Conservation (phyloP, 2,329 filamentous ascomycete genomes). For the Penicillium sp. region DNA sequence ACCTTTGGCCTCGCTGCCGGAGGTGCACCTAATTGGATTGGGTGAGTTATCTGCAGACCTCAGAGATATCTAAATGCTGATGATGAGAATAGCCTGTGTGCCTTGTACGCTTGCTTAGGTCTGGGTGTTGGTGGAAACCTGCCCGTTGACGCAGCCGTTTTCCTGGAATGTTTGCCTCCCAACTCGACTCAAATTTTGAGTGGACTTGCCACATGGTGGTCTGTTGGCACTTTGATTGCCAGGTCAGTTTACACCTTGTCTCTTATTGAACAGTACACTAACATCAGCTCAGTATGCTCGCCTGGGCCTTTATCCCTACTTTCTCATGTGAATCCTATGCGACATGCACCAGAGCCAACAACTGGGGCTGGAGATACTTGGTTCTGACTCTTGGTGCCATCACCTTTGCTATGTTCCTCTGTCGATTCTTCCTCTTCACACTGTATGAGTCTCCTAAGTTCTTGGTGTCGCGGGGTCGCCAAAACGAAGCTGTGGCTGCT, state of each 20-base stretch:
- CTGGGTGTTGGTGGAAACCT: slow-evolving; percentile 75
- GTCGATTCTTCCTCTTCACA: slow-evolving; percentile 74
- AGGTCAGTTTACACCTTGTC: slow-evolving; percentile 26
- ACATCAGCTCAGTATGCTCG: slow-evolving; percentile 48
- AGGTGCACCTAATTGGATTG: slow-evolving; percentile 67
- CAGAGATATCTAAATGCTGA: neutral
- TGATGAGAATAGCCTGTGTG: slow-evolving; percentile 50
- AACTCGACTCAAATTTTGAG: slow-evolving; percentile 74
- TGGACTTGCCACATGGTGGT: slow-evolving; percentile 84
- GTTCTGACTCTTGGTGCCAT: slow-evolving; percentile 67
- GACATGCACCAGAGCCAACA: slow-evolving; percentile 51
- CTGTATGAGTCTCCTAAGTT: slow-evolving; percentile 85
- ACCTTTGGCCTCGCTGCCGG: slow-evolving; percentile 72
- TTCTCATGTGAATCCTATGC: slow-evolving; percentile 52
- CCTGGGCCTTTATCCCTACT: slow-evolving; percentile 73
- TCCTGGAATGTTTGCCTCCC: slow-evolving; percentile 80
- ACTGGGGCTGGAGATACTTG: slow-evolving; percentile 73
- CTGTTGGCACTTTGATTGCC: slow-evolving; percentile 74
- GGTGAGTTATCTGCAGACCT: slow-evolving; percentile 31
- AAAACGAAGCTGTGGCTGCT: slow-evolving; percentile 76
- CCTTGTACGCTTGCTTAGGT: slow-evolving; percentile 63
- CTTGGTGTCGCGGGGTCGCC: slow-evolving; percentile 72
- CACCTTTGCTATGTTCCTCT: slow-evolving; percentile 72
- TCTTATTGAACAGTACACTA: neutral
- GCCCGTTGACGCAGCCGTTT: slow-evolving; percentile 77